Evolutionary conservation across 352 stramenopile species (phyloP), one percentile per base, ranked within the genome.

Genomic region (Phytopythium kandeliae): DNA sequence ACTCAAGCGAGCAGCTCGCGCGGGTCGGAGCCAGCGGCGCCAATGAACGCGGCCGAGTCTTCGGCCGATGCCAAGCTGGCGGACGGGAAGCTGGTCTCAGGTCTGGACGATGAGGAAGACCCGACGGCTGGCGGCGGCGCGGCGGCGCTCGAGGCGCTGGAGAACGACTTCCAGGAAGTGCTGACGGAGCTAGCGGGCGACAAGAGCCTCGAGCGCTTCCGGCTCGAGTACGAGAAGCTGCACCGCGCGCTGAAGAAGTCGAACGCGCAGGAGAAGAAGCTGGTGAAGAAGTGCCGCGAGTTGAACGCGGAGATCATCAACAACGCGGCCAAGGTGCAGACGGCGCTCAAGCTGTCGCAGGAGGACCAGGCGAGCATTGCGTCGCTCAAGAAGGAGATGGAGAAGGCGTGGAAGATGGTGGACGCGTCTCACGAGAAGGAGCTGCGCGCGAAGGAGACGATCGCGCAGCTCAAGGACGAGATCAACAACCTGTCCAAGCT

Each of bases 251-350:
- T 98, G 31, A 96, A 95, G 38, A 97, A 97, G 57, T 96, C 85
- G 9, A 95, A 97, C 51, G 83, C 80, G 1, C 95, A 98, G 62
- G 94, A 98, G 74, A 97, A 98, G 63, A 93, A 96, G 48, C 73
- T 98, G 25, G 94, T 98, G 45, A 96, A 97, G 58, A 98, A 98
- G 58, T 97, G 91, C 57, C 80, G 86, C 21, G 94, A 98, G 57
- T 62, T 98, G 16, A 98, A 98, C 60, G 85, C 82, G 16, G 92
- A 98, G 69, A 97, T 98, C 52, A 91, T 98, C 48, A 98, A 97
- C 71, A 98, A 98, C 62, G 92, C 90, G 22, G 88, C 92, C 31
- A 98, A 98, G 58, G 90, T 98, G 40, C 89, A 98, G 61, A 97
- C 87, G 21, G 94, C 94, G 19, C 72, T 98, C 30, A 97, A 98